A percentile compares a stretch with the other conserved stretches of the same genome.
These are phyloP conservation scores for Yamadazyma diddensiae DNA, from an alignment of 1,139 yeast genomes.

Conservation along the genomic window DNA sequence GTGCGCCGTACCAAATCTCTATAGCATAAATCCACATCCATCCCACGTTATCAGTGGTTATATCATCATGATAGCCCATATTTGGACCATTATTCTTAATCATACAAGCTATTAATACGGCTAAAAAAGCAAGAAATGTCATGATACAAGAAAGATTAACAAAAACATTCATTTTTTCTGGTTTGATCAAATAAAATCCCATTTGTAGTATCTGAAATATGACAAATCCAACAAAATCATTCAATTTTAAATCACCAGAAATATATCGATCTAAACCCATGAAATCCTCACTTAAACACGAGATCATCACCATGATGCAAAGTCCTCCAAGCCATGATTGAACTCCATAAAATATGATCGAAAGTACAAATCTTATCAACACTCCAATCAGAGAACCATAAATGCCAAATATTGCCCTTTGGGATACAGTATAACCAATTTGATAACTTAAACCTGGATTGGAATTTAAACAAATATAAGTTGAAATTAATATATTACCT, in stretches of 20 bases:
- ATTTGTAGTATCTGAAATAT: constrained; percentile 18
- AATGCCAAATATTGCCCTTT: constrained; percentile 20
- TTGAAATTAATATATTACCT: constrained; percentile 18
- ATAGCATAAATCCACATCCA: constrained; percentile 23
- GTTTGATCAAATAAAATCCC: constrained; percentile 15
- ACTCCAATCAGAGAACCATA: constrained; percentile 18
- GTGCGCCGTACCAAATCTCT: constrained; percentile 21
- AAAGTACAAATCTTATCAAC: constrained; percentile 16
- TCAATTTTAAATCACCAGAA: constrained; percentile 15
- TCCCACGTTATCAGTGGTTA: constrained; percentile 8
- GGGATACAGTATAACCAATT: constrained; percentile 21
- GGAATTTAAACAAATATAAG: constrained; percentile 19
- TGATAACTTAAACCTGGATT: constrained; percentile 20
- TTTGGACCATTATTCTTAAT: constrained; percentile 14
- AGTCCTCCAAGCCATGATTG: constrained; percentile 21
- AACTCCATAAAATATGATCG: constrained; percentile 20
- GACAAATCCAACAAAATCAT: constrained; percentile 20
- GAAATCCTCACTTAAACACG: constrained; percentile 15
- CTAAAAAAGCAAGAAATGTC: constrained; percentile 15
- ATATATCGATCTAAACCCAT: constrained; percentile 16
- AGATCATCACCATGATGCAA: constrained; percentile 15
- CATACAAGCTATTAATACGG: constrained; percentile 12
- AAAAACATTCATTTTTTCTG: constrained; percentile 17
- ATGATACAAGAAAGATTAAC: constrained; percentile 15
- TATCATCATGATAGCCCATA: constrained; percentile 6